Percentiles rank a stretch among this genome's conserved stretches.
phyloP scores from a whole-genome alignment of 2,329 filamentous ascomycete genomes.

The Neurospora sp. region DNA sequence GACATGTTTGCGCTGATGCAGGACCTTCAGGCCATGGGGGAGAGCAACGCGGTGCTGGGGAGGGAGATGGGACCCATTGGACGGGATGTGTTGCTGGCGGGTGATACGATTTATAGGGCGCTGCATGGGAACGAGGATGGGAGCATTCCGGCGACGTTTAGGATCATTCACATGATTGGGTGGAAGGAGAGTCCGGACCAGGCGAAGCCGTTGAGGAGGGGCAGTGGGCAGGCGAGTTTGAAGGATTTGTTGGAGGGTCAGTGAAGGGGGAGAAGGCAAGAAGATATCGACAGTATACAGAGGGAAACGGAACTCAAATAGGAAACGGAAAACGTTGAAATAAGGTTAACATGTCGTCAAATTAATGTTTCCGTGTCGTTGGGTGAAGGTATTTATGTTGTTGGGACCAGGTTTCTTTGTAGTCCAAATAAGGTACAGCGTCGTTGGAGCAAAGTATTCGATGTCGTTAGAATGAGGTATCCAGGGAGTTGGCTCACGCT shows the following conservation, averaged over 20 bases:
- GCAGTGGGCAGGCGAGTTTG: constrained; percentile 78
- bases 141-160: constrained; percentile 78
- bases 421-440: neutral
- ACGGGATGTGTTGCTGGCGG: constrained; percentile 77
- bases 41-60: constrained; percentile 81
- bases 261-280: constrained; percentile 14
- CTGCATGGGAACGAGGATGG: constrained; percentile 77
- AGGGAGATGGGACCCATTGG: constrained; percentile 70
- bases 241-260: constrained; percentile 63
- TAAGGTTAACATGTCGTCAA: neutral
- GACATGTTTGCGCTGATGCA: constrained; percentile 84
- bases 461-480: neutral
- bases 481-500: neutral
- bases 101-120: constrained; percentile 78
- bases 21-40: constrained; percentile 93
- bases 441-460: neutral
- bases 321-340: neutral
- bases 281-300: neutral
- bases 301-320: neutral
- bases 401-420: neutral
- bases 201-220: constrained; percentile 68
- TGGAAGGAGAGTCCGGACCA: constrained; percentile 84
- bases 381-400: neutral
- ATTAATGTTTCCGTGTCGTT: neutral
- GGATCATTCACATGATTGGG: constrained; percentile 97